Base-by-base conservation (phyloP, 2,329 filamentous ascomycete genomes). In the Ustulina deusta region DNA sequence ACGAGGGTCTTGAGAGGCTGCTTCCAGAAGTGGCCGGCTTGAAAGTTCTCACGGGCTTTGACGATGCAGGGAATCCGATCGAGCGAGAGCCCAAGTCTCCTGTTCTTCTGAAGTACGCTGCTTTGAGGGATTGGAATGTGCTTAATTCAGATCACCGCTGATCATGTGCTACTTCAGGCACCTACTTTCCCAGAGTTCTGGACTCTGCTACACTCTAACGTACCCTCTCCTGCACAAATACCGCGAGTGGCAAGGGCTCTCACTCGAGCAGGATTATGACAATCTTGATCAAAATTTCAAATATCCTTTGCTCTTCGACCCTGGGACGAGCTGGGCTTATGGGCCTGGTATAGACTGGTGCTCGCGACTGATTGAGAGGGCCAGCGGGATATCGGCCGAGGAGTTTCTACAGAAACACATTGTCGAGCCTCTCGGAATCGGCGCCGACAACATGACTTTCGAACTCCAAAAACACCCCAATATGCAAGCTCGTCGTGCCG, bases 361-460 rank as follows among this genome's bases (percentile, higher is more conserved):
- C 56, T 57, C 62, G 46, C 62, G 69, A 7, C 48, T 71, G 13
- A 66, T 68, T 40, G 22, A 49, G 51, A 40, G 62, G 9, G 69
- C 68, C 7, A 70, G 62, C 34, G 57, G 56, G 0, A 20, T 69
- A 6, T 48, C 65, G 1, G 32, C 68, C 32, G 68, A 71, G 48
- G 65, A 52, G 6, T 69, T 68, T 29, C 51, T 69, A 2, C 70
- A 68, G 59, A 61, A 61, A 10, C 20, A 67, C 54, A 54, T 70
- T 13, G 65, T 62, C 2, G 63, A 32, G 48, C 64, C 67, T 0
- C 70, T 70, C 38, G 69, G 69, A 0, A 56, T 71, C 49, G 52
- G 49, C 36, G 7, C 67, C 11, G 64, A 68, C 52, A 61, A 63
- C 61, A 74, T 71, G 42, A 74, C 74, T 0, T 77, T 75, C 64